These are phyloP conservation scores for Clathrospora elynae DNA, from an alignment of 2,329 filamentous ascomycete species.

Conservation along the genomic window DNA sequence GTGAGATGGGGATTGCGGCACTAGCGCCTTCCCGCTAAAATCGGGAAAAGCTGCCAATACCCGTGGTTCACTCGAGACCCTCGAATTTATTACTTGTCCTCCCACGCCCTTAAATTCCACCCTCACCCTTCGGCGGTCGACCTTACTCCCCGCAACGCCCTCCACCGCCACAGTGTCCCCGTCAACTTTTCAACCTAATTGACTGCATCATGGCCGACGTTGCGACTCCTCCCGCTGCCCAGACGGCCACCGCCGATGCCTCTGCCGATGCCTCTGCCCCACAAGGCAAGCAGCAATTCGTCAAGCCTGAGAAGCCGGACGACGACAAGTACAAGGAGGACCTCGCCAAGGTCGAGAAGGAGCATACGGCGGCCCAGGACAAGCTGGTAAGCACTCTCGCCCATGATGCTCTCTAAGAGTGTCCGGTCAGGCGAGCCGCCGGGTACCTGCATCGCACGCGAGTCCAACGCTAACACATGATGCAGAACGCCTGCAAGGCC, in stretches of 20 bases:
- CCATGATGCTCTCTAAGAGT: slow-evolving; percentile 2
- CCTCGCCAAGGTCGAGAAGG: slow-evolving; percentile 83
- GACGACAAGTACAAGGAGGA: slow-evolving; percentile 81
- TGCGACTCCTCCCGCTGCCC: slow-evolving; percentile 46
- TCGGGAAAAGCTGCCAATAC: slow-evolving; percentile 31
- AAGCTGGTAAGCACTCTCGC: slow-evolving; percentile 59
- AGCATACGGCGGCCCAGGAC: slow-evolving; percentile 77
- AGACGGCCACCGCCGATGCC: slow-evolving; percentile 35
- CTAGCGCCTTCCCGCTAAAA: slow-evolving; percentile 15
- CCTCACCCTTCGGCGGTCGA: slow-evolving; percentile 12
- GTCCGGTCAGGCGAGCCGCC: slow-evolving; percentile 10
- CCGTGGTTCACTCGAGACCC: slow-evolving; percentile 23
- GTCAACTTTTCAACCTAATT: slow-evolving; percentile 26
- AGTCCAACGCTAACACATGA: slow-evolving; percentile 12
- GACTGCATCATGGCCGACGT: slow-evolving; percentile 45
- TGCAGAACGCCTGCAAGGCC: slow-evolving; percentile 80
- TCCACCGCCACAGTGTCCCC: slow-evolving; percentile 19
- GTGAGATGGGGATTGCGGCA: slow-evolving; percentile 13
- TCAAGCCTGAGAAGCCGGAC: slow-evolving; percentile 84
- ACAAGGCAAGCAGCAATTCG: slow-evolving; percentile 46
- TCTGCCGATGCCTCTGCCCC: slow-evolving; percentile 39
- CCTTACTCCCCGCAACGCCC: slow-evolving; percentile 6
- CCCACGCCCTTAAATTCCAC: slow-evolving; percentile 9
- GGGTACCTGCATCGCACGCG: slow-evolving; percentile 20
- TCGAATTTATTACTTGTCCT: slow-evolving; percentile 36